Evolutionary conservation across 1,284 basidiomycete genomes (phyloP), one percentile per base, ranked within the genome.

Genomic region (Ganoderma leucocontextum): DNA sequence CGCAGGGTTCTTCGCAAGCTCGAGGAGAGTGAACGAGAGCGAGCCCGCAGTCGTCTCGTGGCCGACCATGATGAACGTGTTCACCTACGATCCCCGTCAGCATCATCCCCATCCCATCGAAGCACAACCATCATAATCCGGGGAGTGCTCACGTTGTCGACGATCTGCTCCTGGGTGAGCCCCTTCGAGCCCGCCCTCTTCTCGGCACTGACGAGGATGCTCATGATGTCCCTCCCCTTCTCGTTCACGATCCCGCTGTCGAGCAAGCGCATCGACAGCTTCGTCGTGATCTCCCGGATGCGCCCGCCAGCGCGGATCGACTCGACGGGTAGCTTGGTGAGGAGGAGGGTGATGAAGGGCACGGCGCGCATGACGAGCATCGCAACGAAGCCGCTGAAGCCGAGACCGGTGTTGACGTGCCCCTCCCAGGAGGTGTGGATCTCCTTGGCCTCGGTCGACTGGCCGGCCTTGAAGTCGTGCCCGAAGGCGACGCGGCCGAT

Each of bases 1-100:
- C 2, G 84, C 82, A 0, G 80, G 85, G 64, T 86, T 74, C 44
- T 80, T 79, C 0, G 84, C 82, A 1, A 91, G 83, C 73, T 88
- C 85, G 65, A 75, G 78, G 15, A 80, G 72, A n/a, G 76, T 76
- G 75, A 77, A 80, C 15, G 75, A 75, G 35, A 79, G 66, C 35
- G 78, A 73, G 55, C 68, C 74, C 29, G 78, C 76, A 19, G 79
- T 79, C 12, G 79, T 80, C 68, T 80, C 79, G 68, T 80, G 78
- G 29, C 79, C 79, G 22, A 79, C 79, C 60, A 80, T 72, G 36
- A 79, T 74, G 62, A 80, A 67, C 7, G 76, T 78, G 60, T 72
- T 77, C 41, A 75, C 64, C 73, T 70, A 22, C 42, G 33, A 19
- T 57, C 60, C 41, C 22, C 61, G 25, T 35, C 35, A 69, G 12